These are phyloP conservation scores for Suillus alpinus DNA, from an alignment of 768 basidiomycete species.

Conservation along the genomic window DNA sequence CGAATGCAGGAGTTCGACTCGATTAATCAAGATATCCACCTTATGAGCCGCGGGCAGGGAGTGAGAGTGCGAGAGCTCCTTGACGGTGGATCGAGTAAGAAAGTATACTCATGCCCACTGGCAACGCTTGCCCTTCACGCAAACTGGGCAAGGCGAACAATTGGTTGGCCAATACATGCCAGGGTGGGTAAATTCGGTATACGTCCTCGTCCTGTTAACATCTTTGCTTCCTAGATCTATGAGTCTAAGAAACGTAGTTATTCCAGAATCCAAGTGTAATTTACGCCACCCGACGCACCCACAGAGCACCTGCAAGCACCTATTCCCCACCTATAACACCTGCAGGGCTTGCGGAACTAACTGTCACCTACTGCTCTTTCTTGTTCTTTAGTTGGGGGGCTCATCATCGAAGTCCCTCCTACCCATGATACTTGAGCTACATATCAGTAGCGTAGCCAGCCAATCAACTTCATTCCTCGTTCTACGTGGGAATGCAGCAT, in stretches of 20 bases:
- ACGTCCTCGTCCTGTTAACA: neutral
- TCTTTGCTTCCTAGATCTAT: neutral
- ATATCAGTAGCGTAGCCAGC: neutral
- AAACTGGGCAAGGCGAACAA: too few species aligned
- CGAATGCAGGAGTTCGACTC: slow-evolving; percentile 2
- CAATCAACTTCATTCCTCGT: neutral
- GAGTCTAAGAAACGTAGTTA: neutral
- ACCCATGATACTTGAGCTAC: neutral
- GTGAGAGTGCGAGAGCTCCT: too few species aligned
- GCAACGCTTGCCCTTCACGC: too few species aligned
- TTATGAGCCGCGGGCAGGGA: slow-evolving; percentile 20
- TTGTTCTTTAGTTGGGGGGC: neutral
- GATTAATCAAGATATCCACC: neutral
- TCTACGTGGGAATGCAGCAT: neutral
- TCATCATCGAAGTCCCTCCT: neutral
- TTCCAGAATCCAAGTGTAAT: slow-evolving; percentile 38
- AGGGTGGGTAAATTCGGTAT: slow-evolving; percentile 21
- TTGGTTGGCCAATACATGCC: too few species aligned
- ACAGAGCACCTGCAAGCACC: slow-evolving; percentile 38
- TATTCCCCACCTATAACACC: neutral
- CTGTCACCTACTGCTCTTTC: neutral
- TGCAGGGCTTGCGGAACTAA: neutral
- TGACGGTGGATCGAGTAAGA: too few species aligned
- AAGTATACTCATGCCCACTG: too few species aligned
- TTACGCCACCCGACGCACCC: slow-evolving; percentile 43